Percentiles rank a stretch among this genome's conserved stretches.
These are phyloP conservation scores for Ceratocystis cubensis DNA, from an alignment of 2,329 filamentous ascomycete species.

Conservation along the genomic window DNA sequence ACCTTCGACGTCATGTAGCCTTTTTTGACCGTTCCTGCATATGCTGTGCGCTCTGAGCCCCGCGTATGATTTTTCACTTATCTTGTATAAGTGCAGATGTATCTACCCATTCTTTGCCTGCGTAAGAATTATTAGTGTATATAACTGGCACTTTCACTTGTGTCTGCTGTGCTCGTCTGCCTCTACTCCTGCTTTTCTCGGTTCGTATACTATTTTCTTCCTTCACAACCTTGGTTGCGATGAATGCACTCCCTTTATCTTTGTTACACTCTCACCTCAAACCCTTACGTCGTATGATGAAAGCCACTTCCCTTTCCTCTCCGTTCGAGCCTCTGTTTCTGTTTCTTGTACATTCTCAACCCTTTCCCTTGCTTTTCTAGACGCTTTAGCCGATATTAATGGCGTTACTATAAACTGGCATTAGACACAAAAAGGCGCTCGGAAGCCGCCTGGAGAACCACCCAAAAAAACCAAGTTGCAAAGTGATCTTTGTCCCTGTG, in stretches of 20 bases:
- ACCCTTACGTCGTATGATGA: too few relatives aligned
- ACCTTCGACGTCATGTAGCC: neutral
- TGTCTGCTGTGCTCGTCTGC: too few relatives aligned
- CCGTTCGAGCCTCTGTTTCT: neutral
- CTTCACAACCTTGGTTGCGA: neutral
- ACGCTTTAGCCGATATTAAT: neutral
- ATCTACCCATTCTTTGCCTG: neutral
- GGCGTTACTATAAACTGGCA: neutral
- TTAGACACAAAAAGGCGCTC: neutral
- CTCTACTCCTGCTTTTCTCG: neutral
- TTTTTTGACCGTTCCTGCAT: neutral
- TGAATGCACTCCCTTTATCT: neutral
- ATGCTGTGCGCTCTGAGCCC: neutral
- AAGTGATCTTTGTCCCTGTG: neutral
- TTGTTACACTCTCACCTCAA: neutral
- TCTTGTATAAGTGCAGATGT: neutral
- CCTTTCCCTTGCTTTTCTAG: slow-evolving; percentile 5
- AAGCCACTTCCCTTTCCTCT: neutral
- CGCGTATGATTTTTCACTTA: neutral
- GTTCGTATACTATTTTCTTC: neutral
- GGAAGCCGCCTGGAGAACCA: too few relatives aligned
- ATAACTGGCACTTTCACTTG: too few relatives aligned
- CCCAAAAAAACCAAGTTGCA: too few relatives aligned
- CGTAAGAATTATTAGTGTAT: too few relatives aligned
- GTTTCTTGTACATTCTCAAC: neutral